phyloP scores from a whole-genome alignment of 1,284 basidiomycete species.

The Fistulinella cinereoalba region DNA sequence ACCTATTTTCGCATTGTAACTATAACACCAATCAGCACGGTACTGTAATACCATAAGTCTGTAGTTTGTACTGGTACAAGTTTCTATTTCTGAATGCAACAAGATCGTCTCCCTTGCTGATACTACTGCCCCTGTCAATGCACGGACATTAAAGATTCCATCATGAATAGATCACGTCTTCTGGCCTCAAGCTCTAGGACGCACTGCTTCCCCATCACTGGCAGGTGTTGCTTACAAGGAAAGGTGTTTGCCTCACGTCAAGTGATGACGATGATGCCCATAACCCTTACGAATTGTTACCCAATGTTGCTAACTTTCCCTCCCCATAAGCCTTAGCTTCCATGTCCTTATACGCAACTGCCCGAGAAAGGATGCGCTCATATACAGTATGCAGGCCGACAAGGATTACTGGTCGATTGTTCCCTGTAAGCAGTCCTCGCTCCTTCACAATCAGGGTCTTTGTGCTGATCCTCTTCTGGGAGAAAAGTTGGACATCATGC shows the following conservation, averaged over 20 bases:
- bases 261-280: conserved; percentile 11
- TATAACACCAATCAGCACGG: too few relatives aligned
- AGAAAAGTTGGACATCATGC: neutral
- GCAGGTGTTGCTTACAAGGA: conserved; percentile 3
- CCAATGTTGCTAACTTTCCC: neutral
- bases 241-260: conserved; percentile 8
- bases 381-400: neutral
- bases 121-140: conserved; percentile 5
- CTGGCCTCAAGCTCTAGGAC: too few relatives aligned
- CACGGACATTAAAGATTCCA: conserved; percentile 14
- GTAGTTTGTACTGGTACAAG: too few relatives aligned
- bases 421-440: conserved; percentile 12
- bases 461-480: too few relatives aligned
- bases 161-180: neutral
- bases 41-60: too few relatives aligned
- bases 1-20: too few relatives aligned
- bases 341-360: conserved; percentile 8
- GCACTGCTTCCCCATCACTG: conserved; percentile 5
- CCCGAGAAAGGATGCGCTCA: conserved; percentile 8
- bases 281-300: conserved; percentile 9
- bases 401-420: neutral
- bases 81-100: too few relatives aligned
- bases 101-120: conserved; percentile 5
- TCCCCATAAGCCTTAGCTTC: conserved; percentile 1
- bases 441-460: neutral